phyloP scores from a whole-genome alignment of 1,284 basidiomycete genomes.

The Puccinia novopanici region DNA sequence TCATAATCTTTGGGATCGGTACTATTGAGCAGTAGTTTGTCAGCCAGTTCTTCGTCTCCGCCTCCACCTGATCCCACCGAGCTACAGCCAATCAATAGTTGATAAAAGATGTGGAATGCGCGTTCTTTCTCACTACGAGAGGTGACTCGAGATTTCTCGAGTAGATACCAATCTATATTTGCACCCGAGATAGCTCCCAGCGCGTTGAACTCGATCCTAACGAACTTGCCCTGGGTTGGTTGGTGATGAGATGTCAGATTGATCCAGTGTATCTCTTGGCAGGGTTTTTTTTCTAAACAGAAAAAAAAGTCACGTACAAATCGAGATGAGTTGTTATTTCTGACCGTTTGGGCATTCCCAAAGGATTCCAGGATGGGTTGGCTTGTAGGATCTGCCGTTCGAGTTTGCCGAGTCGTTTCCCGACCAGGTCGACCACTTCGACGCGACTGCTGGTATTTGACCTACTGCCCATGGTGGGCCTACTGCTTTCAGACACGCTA shows the following conservation, averaged over 20 bases:
- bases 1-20: slow-evolving; percentile 76
- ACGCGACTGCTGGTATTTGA: slow-evolving; percentile 65
- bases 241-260: not conserved
- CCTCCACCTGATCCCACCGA: slow-evolving; percentile 56
- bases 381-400: slow-evolving; percentile 97
- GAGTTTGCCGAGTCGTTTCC: slow-evolving; percentile 71
- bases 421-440: slow-evolving; percentile 60
- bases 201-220: slow-evolving; percentile 90
- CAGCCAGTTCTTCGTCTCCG: slow-evolving; percentile 60
- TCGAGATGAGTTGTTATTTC: slow-evolving; percentile 98
- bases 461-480: slow-evolving; percentile 58
- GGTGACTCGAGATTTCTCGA: slow-evolving; percentile 96
- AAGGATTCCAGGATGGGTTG: slow-evolving; percentile 96
- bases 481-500: slow-evolving; percentile 56
- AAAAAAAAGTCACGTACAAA: slow-evolving; percentile 63
- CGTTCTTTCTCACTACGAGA: slow-evolving; percentile 84
- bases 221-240: slow-evolving; percentile 75
- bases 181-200: slow-evolving; percentile 95
- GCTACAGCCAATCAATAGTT: slow-evolving; percentile 65
- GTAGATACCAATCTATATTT: slow-evolving; percentile 97
- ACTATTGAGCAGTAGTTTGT: slow-evolving; percentile 74
- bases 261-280: not conserved
- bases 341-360: slow-evolving; percentile 96
- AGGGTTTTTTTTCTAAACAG: not conserved
- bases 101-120: slow-evolving; percentile 97